Evolutionary conservation across 1,284 basidiomycete species (phyloP).

Genomic region (Sporisorium scitamineum): DNA sequence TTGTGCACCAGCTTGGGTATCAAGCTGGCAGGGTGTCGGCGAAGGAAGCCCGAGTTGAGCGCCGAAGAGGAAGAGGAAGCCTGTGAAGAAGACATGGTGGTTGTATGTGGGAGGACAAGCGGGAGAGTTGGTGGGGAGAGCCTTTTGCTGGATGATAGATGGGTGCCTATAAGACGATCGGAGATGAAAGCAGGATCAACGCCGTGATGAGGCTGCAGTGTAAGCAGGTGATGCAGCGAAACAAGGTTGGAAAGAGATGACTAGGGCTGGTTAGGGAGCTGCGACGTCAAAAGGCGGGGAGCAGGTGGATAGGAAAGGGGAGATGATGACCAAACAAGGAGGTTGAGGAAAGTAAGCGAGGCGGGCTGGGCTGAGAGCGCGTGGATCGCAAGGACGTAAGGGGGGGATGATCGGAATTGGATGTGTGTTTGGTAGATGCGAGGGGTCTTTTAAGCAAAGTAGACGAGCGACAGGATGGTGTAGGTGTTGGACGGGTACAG

Average conservation of each 20-base stretch:
- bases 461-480: conserved; percentile 15
- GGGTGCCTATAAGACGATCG: conserved; percentile 30
- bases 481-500: conserved; percentile 33
- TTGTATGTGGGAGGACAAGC: conserved; percentile 3
- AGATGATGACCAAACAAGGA: conserved; percentile 27
- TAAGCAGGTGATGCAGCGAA: conserved; percentile 24
- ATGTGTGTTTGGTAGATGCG: conserved; percentile 46
- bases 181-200: conserved; percentile 38
- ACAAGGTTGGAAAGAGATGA: conserved; percentile 27
- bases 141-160: conserved; percentile 7
- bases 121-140: conserved; percentile 10
- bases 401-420: conserved; percentile 46
- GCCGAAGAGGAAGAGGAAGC: conserved; percentile 48
- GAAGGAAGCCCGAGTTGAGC: conserved; percentile 56
- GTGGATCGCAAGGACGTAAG: conserved; percentile 43
- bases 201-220: conserved; percentile 23
- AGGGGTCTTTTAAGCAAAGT: conserved; percentile 46
- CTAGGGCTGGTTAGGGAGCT: background rate
- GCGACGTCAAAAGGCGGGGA: conserved; percentile 1
- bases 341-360: conserved; percentile 30
- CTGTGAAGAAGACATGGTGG: conserved; percentile 42
- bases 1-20: conserved; percentile 67
- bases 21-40: conserved; percentile 66
- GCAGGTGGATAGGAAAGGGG: background rate
- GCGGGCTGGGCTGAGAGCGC: conserved; percentile 27